A percentile compares a stretch with the other conserved stretches of the same genome.
phyloP scores from a whole-genome alignment of 108 stramenopile species.

The Discostella pseudostelligera region DNA sequence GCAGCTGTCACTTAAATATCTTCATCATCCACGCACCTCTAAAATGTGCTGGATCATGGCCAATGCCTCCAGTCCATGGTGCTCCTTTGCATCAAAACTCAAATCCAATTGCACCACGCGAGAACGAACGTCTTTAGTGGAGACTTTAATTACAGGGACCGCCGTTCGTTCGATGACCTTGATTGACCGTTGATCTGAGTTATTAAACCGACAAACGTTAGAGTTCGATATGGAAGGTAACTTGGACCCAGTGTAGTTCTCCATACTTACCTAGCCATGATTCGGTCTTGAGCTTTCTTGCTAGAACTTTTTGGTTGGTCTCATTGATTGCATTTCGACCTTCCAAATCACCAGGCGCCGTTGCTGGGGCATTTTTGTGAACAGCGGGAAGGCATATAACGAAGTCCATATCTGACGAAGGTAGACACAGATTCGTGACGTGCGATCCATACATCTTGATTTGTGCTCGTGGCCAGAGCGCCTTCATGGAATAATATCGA shows the following conservation, averaged over 20 bases:
- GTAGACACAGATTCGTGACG: conserved; percentile 82
- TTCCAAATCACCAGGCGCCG: conserved; percentile 89
- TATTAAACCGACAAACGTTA: not conserved
- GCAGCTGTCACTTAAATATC: not conserved
- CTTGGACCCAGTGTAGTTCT: not conserved
- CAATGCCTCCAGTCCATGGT: conserved; percentile 79
- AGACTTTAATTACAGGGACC: conserved; percentile 82
- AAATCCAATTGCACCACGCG: conserved; percentile 74
- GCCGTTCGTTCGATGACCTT: conserved; percentile 81
- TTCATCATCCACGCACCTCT: conserved; percentile 19
- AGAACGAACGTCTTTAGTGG: conserved; percentile 80
- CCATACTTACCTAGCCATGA: conserved; percentile 68
- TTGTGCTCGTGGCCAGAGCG: conserved; percentile 82
- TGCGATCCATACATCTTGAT: conserved; percentile 87
- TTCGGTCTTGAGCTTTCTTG: conserved; percentile 85
- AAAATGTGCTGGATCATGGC: conserved; percentile 56
- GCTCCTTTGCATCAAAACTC: conserved; percentile 77
- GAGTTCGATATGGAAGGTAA: not conserved
- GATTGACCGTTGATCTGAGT: conserved; percentile 68
- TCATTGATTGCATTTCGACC: conserved; percentile 95
- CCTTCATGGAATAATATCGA: conserved; percentile 20
- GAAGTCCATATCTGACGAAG: conserved; percentile 91
- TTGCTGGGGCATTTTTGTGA: conserved; percentile 88
- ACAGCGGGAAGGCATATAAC: conserved; percentile 91
- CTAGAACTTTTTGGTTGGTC: conserved; percentile 86